Base-by-base conservation (phyloP, 495 filamentous ascomycete genomes). In the Tetracladium setigerum region DNA sequence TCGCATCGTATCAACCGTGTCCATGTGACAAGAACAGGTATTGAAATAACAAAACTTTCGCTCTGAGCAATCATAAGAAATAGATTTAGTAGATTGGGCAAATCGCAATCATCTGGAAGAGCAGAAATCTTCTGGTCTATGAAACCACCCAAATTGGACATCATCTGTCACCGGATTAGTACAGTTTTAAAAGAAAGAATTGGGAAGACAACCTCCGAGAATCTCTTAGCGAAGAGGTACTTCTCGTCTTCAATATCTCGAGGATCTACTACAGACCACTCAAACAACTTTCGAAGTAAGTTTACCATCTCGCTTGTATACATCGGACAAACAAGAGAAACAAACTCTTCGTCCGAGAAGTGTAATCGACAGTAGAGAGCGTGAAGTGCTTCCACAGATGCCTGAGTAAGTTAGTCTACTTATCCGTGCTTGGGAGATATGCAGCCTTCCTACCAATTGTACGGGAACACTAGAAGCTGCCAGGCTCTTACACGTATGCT, bases 1-100 rank as follows among this genome's bases (percentile, higher is more conserved):
- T 80, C 74, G 34, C 83, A 83, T 41, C 72, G 73, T 24, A 97
- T 66, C 36, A 97, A 67, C 53, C 83, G 86, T 30, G 81, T 85
- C 89, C 89, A 97, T 9, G 84, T 77, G 57, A 92, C 85, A n/a
- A 99, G 67, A 30, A 88, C 79, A 5, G 94, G 89, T 47, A 96
- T 95, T 7, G 92, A 95, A 6, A 97, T 84, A 10, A 87, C 81
- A 14, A 99, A 74, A 62, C 92, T 97, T 55, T 82, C 79, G 66
- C 86, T 87, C 41, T 84, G 86, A 46, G 89, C 74, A 53, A 96
- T 81, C 37, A 71, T 70, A 55, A 92, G 76, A 53, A 95, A 74
- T 38, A 98, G 75, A 31, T 84, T 75, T 55, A 97, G 72, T 58
- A 95, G 86, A 22, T 77, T 77, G n/a, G 78, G 74, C 12, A 92